Base-by-base conservation (phyloP, 2,329 filamentous ascomycete species). In the Aspergillus fischeri region DNA sequence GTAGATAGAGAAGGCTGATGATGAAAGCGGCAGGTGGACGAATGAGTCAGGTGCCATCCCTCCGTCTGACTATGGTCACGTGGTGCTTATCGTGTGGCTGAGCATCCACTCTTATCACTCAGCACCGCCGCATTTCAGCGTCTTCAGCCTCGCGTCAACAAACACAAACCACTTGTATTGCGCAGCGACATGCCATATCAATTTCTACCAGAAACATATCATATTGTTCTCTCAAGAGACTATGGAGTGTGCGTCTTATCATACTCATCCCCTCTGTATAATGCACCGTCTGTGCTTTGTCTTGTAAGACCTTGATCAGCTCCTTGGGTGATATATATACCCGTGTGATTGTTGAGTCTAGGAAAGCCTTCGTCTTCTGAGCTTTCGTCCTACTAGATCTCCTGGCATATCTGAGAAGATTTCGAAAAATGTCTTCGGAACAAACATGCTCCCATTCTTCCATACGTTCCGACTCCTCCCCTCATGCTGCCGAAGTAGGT, bases 401-500 rank as follows among this genome's bases (percentile, higher is more conserved):
- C 11, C 32, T 17, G 11, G 11, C 4, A 32, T 32, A 14, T 14
- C 4, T 14, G 4, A 5, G 11, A 6, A 14, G 14, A 35, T 17
- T 14, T 47, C n/a, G 3, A 6, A 4, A 14, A 6, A 47, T 47
- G 44, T 7, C 11, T 27, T 17, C 44, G 6, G 20, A 25, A 21
- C 20, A 27, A 11, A 24, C 3, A 25, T 60, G 57, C 20, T 17
- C 17, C 17, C 63, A 66, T 48, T n/a, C 10, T 1, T 45, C 55
- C 25, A 20, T 60, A 5, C 54, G 52, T 38, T 55, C 59, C 11
- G 48, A 50, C 4, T 51, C 52, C n/a, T 78, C 75, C 0, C 53
- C 65, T 1, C 70, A 77, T 57, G 75, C 75, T 6, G 44, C 60
- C 14, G 56, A 72, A 45, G 69, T 66, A 24, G 71, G 70, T 28